Evolutionary conservation across 2,329 filamentous ascomycete species (phyloP), one percentile per base, ranked within the genome.

Genomic region (Cladobotryum protrusum): DNA sequence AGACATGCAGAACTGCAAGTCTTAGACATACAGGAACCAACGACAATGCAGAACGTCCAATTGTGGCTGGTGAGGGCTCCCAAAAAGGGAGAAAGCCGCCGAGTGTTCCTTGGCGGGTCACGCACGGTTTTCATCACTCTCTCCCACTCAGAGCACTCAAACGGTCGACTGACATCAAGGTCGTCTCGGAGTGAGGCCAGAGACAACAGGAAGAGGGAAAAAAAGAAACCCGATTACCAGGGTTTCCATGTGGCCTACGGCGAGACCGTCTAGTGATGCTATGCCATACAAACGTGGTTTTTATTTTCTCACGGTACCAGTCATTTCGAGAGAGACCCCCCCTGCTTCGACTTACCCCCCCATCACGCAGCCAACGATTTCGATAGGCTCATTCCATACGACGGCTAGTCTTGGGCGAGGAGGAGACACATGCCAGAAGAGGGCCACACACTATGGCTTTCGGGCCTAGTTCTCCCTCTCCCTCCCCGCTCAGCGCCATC

Each of bases 1-100:
- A 70, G 67, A 71, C 68, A 70, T 63, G 58, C 56, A 57, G 55
- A 53, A 52, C 57, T 59, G 62, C 58, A 64, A 63, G 62, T 65
- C 63, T 54, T 1, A 58, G 67, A 68, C 65, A 65, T 61, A 57
- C 61, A 64, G 58, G 45, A 47, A 32, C 48, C 37, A 41, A 48
- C 45, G 40, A 43, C 44, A 43, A 19, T 19, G 18, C 29, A 43
- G 37, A n/a, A 48, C 57, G 54, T 59, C 53, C 33, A 33, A 40
- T 37, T 43, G 45, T 43, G 49, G 44, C 49, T 51, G 49, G 41
- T 37, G 48, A 45, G 20, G 18, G 24, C 24, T 37, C 46, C 42
- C 34, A 42, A 45, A 45, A 29, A 9, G 41, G 41, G 45, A 46
- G 45, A 43, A 52, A 49, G 50, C 41, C 20, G 18, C 47, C 47